phyloP scores from a whole-genome alignment of 1,139 yeast species.

The Magnusiomyces sp. region DNA sequence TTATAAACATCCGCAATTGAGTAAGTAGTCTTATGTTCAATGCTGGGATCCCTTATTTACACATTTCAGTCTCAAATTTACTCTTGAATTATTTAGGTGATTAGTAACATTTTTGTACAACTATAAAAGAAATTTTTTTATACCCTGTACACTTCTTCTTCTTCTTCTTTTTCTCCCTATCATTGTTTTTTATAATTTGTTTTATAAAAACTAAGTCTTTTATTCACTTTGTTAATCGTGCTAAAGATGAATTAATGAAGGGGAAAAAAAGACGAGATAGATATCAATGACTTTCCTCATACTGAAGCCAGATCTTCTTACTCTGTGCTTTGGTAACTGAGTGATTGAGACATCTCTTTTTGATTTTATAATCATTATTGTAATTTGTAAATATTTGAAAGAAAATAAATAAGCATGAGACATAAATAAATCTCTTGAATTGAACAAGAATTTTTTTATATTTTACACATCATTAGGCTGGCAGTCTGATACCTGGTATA shows the following conservation, averaged over 20 bases:
- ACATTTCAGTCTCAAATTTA: not conserved
- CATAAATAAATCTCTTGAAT: too few species aligned
- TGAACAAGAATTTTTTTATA: too few species aligned
- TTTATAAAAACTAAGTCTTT: slow-evolving; percentile 1
- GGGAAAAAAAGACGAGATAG: slow-evolving; percentile 8
- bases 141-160: not conserved
- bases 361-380: too few species aligned
- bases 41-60: not conserved
- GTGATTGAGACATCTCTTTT: slow-evolving; percentile 4
- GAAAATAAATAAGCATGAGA: too few species aligned
- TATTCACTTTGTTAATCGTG: slow-evolving; percentile 7
- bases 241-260: slow-evolving; percentile 5
- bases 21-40: too few species aligned
- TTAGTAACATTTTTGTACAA: not conserved
- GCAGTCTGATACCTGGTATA: too few species aligned
- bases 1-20: too few species aligned
- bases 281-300: slow-evolving; percentile 7
- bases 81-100: not conserved
- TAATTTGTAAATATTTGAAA: too few species aligned
- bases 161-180: not conserved
- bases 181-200: not conserved
- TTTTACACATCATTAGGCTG: too few species aligned
- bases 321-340: slow-evolving; percentile 7
- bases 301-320: slow-evolving; percentile 5
- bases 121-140: not conserved